phyloP scores from a whole-genome alignment of 1,284 basidiomycete species.

The Stygiomarasmius scandens region DNA sequence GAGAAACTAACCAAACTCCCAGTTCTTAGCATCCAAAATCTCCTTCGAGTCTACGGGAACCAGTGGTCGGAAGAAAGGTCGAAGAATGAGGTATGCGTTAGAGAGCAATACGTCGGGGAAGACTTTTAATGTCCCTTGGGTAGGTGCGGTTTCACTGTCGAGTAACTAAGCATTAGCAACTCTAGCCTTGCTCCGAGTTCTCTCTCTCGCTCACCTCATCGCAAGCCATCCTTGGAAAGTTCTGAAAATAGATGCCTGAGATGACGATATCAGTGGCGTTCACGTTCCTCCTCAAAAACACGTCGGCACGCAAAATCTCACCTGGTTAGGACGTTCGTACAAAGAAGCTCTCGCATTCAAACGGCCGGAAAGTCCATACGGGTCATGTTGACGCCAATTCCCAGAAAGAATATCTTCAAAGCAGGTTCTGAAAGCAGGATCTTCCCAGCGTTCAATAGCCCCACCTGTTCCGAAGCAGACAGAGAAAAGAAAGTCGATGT shows the following conservation, averaged over 20 bases:
- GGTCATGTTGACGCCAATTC: slow-evolving; percentile 72
- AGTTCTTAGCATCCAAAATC: slow-evolving; percentile 11
- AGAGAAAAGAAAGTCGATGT: too few relatives aligned
- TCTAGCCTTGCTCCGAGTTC: too few relatives aligned
- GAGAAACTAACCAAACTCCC: slow-evolving; percentile 41
- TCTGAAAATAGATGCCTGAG: slow-evolving; percentile 10
- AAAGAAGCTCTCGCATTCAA: slow-evolving; percentile 56
- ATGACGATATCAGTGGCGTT: too few relatives aligned
- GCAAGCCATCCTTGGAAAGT: slow-evolving; percentile 15
- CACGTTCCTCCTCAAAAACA: too few relatives aligned
- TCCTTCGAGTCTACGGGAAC: slow-evolving; percentile 29
- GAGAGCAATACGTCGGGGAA: slow-evolving; percentile 77
- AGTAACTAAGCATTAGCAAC: neutral
- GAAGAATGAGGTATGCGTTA: slow-evolving; percentile 80
- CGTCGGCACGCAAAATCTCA: too few relatives aligned
- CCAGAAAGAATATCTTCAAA: slow-evolving; percentile 71
- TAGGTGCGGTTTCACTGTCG: slow-evolving; percentile 66
- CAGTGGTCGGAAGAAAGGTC: slow-evolving; percentile 78
- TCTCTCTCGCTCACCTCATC: slow-evolving; percentile 13
- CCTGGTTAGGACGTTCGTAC: slow-evolving; percentile 65
- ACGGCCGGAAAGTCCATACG: slow-evolving; percentile 57
- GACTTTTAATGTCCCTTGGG: slow-evolving; percentile 78
- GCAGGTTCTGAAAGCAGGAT: slow-evolving; percentile 65
- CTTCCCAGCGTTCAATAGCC: slow-evolving; percentile 85
- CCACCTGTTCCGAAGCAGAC: slow-evolving; percentile 46